These are phyloP conservation scores for Solanum hybrid DNA, from an alignment of 305 asterid genomes.

Conservation along the genomic window DNA sequence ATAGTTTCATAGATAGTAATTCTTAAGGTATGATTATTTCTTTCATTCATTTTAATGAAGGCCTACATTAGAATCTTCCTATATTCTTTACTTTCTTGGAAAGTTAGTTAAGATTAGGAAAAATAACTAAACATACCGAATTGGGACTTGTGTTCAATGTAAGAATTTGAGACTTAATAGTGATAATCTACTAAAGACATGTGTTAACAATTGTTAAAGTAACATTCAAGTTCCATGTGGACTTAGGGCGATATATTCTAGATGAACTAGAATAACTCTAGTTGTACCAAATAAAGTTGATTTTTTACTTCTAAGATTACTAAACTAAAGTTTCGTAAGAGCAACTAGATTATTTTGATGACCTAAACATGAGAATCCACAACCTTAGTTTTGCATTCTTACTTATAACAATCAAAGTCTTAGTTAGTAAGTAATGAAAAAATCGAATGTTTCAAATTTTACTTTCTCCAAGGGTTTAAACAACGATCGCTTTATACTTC, in stretches of 20 bases:
- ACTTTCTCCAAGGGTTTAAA: not conserved
- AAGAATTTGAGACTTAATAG: not conserved
- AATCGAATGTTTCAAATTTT: no score
- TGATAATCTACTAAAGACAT: not conserved
- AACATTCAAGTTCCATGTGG: not conserved
- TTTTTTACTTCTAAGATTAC: not conserved
- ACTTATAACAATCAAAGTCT: not conserved
- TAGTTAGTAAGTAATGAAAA: not conserved
- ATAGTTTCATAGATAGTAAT: not conserved
- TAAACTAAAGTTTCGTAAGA: not conserved
- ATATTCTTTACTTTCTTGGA: not conserved
- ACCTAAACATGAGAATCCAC: not conserved
- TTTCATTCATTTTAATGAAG: not conserved
- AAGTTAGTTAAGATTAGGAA: not conserved
- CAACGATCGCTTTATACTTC: not conserved
- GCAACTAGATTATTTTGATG: not conserved
- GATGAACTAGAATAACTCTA: not conserved
- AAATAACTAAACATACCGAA: not conserved
- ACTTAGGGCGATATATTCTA: not conserved
- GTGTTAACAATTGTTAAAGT: no score
- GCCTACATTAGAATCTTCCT: not conserved
- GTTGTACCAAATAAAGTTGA: not conserved
- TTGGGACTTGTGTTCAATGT: not conserved
- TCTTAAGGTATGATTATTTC: not conserved
- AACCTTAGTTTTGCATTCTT: not conserved